Evolutionary conservation across 768 basidiomycete species (phyloP).

Genomic region (Cystofilobasidium ferigula): DNA sequence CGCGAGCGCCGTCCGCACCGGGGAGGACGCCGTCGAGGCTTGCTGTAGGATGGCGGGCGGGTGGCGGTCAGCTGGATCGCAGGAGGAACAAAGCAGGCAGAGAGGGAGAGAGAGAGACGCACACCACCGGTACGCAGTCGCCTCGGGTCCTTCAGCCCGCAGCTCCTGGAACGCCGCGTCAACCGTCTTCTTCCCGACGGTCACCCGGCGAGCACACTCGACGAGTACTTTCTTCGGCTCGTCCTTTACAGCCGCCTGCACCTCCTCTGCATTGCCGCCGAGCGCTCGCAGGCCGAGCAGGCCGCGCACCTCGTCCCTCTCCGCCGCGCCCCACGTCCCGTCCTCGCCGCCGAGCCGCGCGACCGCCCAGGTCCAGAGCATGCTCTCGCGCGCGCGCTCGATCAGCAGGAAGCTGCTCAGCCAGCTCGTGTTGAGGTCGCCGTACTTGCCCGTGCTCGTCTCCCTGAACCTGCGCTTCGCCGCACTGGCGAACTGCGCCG

Average conservation of each 20-base stretch:
- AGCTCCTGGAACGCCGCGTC: background rate
- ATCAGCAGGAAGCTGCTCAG: conserved; percentile 12
- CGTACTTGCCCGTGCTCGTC: background rate
- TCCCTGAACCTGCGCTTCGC: conserved; percentile 19
- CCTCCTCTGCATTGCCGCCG: too few relatives aligned
- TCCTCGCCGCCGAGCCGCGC: conserved; percentile 25
- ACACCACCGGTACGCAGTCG: conserved; percentile 10
- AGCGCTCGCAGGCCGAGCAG: background rate
- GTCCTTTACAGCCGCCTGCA: too few relatives aligned
- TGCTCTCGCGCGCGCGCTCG: conserved; percentile 24
- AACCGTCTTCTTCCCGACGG: background rate
- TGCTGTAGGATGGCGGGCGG: background rate
- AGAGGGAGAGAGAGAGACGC: background rate
- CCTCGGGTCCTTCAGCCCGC: background rate
- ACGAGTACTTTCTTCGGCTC: background rate
- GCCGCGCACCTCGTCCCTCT: background rate
- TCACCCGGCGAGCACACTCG: background rate
- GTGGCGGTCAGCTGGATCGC: too few relatives aligned
- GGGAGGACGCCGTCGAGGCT: conserved; percentile 17
- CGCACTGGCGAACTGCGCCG: background rate
- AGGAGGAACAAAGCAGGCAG: too few relatives aligned
- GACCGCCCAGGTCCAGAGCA: conserved; percentile 36
- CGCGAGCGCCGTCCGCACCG: background rate
- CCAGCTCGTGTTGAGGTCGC: conserved; percentile 20
- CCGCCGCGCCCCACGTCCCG: conserved; percentile 11